Base-by-base conservation (phyloP, 1,284 basidiomycete genomes). In the Papiliotrema fonsecae region DNA sequence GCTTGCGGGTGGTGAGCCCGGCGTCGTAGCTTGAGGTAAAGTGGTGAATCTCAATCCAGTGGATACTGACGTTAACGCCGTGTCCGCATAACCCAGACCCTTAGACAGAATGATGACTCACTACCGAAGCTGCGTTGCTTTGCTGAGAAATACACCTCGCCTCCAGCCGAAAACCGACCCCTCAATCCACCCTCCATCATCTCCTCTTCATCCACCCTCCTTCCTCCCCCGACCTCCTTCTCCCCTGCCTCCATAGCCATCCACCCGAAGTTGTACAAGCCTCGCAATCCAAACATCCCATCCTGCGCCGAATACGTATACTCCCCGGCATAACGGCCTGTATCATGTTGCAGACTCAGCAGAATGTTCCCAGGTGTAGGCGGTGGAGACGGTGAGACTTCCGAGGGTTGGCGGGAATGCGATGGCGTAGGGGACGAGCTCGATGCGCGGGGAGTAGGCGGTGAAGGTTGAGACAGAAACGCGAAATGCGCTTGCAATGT, bases 261-360 rank as follows among this genome's bases (percentile, higher is more conserved):
- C 68, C 69, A 65, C 4, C 88, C 91, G 75, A 97, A 97, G 69
- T 97, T 96, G 68, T 93, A 90, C 51, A 97, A 77, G n/a, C 90
- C 81, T 7, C 88, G 81, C 19, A 90, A 72, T 7, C 94, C 94
- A 79, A 86, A 87, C 85, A 98, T 91, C 11, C 78, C 85, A 65
- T 97, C 93, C 60, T 93, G 88, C 0, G 89, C 87, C 54, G 89
- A 93, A 78, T 88, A 97, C 13, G 86, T 88, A 65, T 96, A 97
- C 71, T 97, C 94, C 3, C 87, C 86, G 55, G 88, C 90, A 83
- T 88, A 94, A 56, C 86, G 82, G 0, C 93, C 93, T 1, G 88
- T 83, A 65, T 97, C 91, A 61, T 94, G 88, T 70, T 97, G 91
- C 25, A 97, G 72, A 52, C 82, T 88, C 52, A 97, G 69, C 78